Evolutionary conservation across 345 rosid genomes (phyloP), one percentile per base, ranked within the genome.

Genomic region (Raphanus raphanistrum): DNA sequence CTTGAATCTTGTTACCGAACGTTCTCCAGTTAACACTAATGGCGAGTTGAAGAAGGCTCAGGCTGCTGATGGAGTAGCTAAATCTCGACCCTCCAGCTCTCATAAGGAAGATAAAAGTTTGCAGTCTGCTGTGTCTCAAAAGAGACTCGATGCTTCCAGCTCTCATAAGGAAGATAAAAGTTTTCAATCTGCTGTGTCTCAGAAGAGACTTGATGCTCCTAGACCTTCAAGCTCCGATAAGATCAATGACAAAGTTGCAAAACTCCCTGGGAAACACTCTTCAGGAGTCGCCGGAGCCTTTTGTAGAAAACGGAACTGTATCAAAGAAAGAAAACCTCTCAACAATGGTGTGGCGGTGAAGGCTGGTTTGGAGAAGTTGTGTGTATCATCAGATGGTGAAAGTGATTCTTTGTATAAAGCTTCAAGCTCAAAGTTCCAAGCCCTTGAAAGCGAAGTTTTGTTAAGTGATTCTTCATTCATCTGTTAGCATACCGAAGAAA

Each of bases 231-330:
- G 61, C 55, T 68, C 36, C 2, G 74, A 73, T 12, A 73, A 73
- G 74, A 25, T 61, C 68, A 84, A 64, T 36, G 82, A 67, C 33
- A 78, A 68, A 65, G 59, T 35, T 65, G 73, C 71, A 6, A 79
- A 82, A 4, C 64, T 74, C 38, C 71, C 75, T 9, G 77, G 36
- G 17, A 78, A 79, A 66, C 35, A 48, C 75, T 58, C 67, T 1
- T 69, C 73, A 3, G 79, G 59, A 63, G 77, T 73, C n/a, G n/a
- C 11, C 57, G 5, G 85, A 54, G 65, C 60, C 43, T 68, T 70
- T 75, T 2, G 76, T 72, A 54, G 85, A 80, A 78, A 90, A 89
- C 66, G 98, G 93, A 78, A 80, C 21, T 29, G n/a, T n/a, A 16
- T 64, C 15, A 74, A 72, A 27, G 79, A 72, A 66, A 70, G 72